phyloP scores from a whole-genome alignment of 2,329 filamentous ascomycete species.

The Pseudocercospora crystallina region DNA sequence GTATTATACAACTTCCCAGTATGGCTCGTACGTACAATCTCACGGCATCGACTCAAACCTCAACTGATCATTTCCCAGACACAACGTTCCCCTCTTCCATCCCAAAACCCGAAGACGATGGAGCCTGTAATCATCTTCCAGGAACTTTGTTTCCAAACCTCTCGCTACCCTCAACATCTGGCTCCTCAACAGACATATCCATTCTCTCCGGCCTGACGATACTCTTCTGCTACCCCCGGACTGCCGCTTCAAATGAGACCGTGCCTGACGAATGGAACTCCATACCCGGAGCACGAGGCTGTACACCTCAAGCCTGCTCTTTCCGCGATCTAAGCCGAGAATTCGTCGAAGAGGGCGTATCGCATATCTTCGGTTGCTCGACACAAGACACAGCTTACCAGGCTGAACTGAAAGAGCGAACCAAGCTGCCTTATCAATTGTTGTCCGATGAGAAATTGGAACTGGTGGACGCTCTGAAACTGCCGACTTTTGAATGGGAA shows the following conservation, averaged over 20 bases:
- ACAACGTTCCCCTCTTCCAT: slow-evolving; percentile 36
- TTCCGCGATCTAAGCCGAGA: slow-evolving; percentile 40
- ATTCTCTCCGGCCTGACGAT: slow-evolving; percentile 40
- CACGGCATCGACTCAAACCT: too few relatives aligned
- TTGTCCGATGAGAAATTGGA: slow-evolving; percentile 42
- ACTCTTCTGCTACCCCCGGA: slow-evolving; percentile 46
- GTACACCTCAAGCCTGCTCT: slow-evolving; percentile 46
- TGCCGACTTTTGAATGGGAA: slow-evolving; percentile 45
- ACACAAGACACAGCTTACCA: slow-evolving; percentile 45
- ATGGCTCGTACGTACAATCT: too few relatives aligned
- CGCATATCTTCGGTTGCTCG: slow-evolving; percentile 41
- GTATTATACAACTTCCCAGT: too few relatives aligned
- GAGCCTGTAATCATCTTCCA: slow-evolving; percentile 40
- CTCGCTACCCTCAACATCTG: slow-evolving; percentile 36
- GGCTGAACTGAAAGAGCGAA: slow-evolving; percentile 38
- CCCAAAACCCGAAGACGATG: slow-evolving; percentile 42
- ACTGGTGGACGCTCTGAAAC: slow-evolving; percentile 35
- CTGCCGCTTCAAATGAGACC: slow-evolving; percentile 40
- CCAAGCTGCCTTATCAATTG: slow-evolving; percentile 43
- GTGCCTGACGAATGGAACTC: slow-evolving; percentile 42
- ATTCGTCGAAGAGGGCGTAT: slow-evolving; percentile 33
- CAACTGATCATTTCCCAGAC: slow-evolving; percentile 2
- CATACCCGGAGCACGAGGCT: slow-evolving; percentile 46
- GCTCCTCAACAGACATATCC: slow-evolving; percentile 37
- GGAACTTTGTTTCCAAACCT: slow-evolving; percentile 34